phyloP scores from a whole-genome alignment of 805 yeast genomes.

The Kodamaea sagamina region DNA sequence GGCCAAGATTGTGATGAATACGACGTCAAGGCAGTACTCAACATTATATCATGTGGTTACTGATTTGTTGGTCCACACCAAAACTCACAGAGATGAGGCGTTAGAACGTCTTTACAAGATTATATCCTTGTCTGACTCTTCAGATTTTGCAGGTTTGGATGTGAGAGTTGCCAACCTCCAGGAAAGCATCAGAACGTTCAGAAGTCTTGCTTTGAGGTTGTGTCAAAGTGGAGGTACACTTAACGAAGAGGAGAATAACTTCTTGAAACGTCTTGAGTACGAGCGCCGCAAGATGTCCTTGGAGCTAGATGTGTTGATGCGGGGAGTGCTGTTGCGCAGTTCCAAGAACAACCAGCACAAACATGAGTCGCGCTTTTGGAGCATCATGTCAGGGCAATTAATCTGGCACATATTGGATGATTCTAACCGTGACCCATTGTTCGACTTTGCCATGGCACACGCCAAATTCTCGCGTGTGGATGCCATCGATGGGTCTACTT shows the following conservation, averaged over 20 bases:
- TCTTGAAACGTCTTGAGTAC: conserved; percentile 27
- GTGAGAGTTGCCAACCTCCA: conserved; percentile 33
- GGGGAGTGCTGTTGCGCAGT: conserved; percentile 28
- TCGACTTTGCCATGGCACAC: conserved; percentile 67
- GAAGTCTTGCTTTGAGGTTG: conserved; percentile 41
- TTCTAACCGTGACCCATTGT: conserved; percentile 58
- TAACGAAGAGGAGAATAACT: conserved; percentile 21
- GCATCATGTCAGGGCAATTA: conserved; percentile 58
- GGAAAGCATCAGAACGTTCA: conserved; percentile 28
- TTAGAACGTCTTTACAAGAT: conserved; percentile 44
- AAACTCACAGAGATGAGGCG: conserved; percentile 27
- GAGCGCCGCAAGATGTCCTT: conserved; percentile 36
- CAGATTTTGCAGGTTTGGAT: conserved; percentile 40
- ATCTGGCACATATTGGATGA: conserved; percentile 65
- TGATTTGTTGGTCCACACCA: conserved; percentile 35
- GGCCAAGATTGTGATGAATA: conserved; percentile 39
- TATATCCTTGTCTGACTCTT: conserved; percentile 35
- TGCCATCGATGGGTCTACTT: conserved; percentile 64
- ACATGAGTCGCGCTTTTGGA: conserved; percentile 26
- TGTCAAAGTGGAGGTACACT: conserved; percentile 34
- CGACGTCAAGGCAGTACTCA: conserved; percentile 41
- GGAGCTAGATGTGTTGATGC: conserved; percentile 38
- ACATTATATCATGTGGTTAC: conserved; percentile 37
- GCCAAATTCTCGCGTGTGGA: conserved; percentile 64
- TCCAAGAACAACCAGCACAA: conserved; percentile 22